A percentile compares a stretch with the other conserved stretches of the same genome.
phyloP scores from a whole-genome alignment of 2,329 filamentous ascomycete species.

The Uncinocarpus reesii region DNA sequence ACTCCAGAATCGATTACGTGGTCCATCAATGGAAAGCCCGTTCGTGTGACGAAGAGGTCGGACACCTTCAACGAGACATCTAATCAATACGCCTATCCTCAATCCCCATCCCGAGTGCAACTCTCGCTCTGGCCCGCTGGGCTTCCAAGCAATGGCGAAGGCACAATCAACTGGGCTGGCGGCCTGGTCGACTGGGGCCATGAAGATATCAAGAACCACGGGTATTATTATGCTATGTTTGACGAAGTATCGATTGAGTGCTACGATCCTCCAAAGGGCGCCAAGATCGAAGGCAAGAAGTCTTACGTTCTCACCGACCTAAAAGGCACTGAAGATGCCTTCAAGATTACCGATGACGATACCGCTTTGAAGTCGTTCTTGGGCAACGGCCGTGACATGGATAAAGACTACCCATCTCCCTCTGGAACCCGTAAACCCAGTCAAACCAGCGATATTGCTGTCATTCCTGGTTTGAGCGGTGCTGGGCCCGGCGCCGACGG shows the following conservation, averaged over 20 bases:
- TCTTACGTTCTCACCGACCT: slow-evolving; percentile 66
- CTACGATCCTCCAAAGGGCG: slow-evolving; percentile 70
- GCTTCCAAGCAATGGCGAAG: slow-evolving; percentile 62
- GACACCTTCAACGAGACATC: slow-evolving; percentile 79
- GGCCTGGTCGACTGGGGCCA: slow-evolving; percentile 80
- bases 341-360: slow-evolving; percentile 62
- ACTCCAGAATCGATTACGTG: slow-evolving; percentile 75
- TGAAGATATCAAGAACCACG: slow-evolving; percentile 65
- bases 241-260: slow-evolving; percentile 71
- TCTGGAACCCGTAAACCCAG: slow-evolving; percentile 21
- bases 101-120: slow-evolving; percentile 83
- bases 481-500: slow-evolving; percentile 27
- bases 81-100: slow-evolving; percentile 77
- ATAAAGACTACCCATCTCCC: slow-evolving; percentile 36
- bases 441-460: slow-evolving; percentile 23
- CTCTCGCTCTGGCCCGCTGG: slow-evolving; percentile 95
- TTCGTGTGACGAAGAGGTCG: slow-evolving; percentile 62
- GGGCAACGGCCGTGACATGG: slow-evolving; percentile 70
- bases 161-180: slow-evolving; percentile 86
- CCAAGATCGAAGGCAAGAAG: slow-evolving; percentile 47
- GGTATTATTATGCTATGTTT: slow-evolving; percentile 81
- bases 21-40: slow-evolving; percentile 70
- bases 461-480: slow-evolving; percentile 27
- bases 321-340: slow-evolving; percentile 61
- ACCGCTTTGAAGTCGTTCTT: slow-evolving; percentile 70